A percentile compares a stretch with the other conserved stretches of the same genome.
These are phyloP conservation scores for Lachancea lanzarotensis DNA, from an alignment of 805 yeast species.

Conservation along the genomic window DNA sequence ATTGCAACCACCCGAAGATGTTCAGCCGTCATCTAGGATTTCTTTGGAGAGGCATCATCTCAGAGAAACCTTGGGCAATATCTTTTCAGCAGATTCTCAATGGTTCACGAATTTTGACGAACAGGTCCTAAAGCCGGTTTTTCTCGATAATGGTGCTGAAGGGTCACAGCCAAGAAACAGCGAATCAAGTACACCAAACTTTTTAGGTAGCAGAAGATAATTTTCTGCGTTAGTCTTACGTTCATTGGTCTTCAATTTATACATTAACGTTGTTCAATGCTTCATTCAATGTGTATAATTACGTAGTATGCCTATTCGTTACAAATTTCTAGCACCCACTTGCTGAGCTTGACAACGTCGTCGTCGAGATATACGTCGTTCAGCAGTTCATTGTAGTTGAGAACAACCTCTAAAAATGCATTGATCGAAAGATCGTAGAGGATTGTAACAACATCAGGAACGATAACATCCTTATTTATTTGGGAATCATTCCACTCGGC, in stretches of 20 bases:
- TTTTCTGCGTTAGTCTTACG: not conserved
- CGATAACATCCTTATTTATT: constrained; percentile 12
- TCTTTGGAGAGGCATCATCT: constrained; percentile 16
- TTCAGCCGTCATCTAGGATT: constrained; percentile 8
- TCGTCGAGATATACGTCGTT: constrained; percentile 60
- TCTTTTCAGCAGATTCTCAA: constrained; percentile 41
- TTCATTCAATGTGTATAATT: not conserved
- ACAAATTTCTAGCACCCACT: constrained; percentile 58
- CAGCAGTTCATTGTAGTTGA: constrained; percentile 54
- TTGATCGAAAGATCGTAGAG: constrained; percentile 59
- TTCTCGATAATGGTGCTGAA: constrained; percentile 48
- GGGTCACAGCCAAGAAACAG: constrained; percentile 6
- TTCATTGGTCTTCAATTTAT: not conserved
- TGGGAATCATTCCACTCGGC: constrained; percentile 30
- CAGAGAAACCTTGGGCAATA: constrained; percentile 18
- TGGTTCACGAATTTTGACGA: constrained; percentile 96
- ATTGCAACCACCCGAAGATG: constrained; percentile 1
- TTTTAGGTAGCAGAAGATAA: constrained; percentile 6
- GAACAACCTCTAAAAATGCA: constrained; percentile 58
- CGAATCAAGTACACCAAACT: constrained; percentile 6
- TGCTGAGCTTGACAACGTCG: constrained; percentile 60
- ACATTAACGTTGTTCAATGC: not conserved
- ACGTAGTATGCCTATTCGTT: constrained; percentile 11
- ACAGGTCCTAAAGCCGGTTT: constrained; percentile 84
- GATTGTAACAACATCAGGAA: constrained; percentile 41